These are phyloP conservation scores for Aspergillus arachidicola DNA, from an alignment of 2,329 filamentous ascomycete species.

Conservation along the genomic window DNA sequence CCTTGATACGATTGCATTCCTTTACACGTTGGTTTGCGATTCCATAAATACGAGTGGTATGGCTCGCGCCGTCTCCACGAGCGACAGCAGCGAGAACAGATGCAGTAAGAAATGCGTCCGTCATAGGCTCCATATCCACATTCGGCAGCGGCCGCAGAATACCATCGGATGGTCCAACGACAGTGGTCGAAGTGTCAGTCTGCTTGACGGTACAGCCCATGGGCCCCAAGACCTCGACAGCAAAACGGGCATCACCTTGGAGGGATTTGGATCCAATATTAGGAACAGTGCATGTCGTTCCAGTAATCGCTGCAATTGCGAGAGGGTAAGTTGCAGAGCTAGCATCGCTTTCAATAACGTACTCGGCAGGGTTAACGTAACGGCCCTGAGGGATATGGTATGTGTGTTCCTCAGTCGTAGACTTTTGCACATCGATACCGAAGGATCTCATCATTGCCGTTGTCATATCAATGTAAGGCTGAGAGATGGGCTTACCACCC, in stretches of 20 bases:
- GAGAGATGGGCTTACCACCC: conserved; percentile 96
- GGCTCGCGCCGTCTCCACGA: conserved; percentile 62
- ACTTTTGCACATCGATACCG: conserved; percentile 77
- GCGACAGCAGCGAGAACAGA: conserved; percentile 91
- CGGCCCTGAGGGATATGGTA: conserved; percentile 87
- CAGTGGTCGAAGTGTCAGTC: conserved; percentile 82
- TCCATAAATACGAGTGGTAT: conserved; percentile 80
- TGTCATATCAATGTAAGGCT: conserved; percentile 98
- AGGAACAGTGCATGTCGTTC: conserved; percentile 91
- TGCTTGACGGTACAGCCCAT: conserved; percentile 95
- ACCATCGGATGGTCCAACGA: conserved; percentile 81
- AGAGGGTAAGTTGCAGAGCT: conserved; percentile 97
- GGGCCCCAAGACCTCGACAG: conserved; percentile 81
- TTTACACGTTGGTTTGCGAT: conserved; percentile 98
- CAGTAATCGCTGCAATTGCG: conserved; percentile 91
- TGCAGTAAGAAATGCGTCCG: conserved; percentile 94
- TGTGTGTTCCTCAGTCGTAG: conserved; percentile 78
- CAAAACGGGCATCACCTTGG: conserved; percentile 93
- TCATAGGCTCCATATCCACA: conserved; percentile 99
- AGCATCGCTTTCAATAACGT: conserved; percentile 93
- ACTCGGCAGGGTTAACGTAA: conserved; percentile 82
- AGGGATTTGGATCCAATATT: conserved; percentile 93
- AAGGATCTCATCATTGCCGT: conserved; percentile 96
- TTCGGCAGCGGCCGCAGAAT: conserved; percentile 73
- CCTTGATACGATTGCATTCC: conserved; percentile 93